Evolutionary conservation across 2,329 filamentous ascomycete species (phyloP).

Genomic region (Stenocarpella maydis): DNA sequence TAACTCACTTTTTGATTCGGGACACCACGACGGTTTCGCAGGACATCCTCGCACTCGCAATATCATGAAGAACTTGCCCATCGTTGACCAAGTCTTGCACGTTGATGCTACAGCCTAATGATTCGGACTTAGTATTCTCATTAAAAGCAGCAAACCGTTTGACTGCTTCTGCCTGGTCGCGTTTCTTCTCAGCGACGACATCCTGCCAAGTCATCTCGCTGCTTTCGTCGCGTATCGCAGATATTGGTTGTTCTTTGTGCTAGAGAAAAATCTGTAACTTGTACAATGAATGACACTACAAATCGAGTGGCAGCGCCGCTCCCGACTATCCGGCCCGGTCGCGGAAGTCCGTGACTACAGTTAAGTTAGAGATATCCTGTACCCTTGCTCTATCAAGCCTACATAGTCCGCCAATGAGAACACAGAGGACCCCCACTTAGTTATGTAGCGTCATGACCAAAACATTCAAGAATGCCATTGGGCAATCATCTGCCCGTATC

Average conservation of each 20-base stretch:
- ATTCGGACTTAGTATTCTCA: neutral
- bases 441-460: neutral
- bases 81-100: neutral
- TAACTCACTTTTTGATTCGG: slow-evolving; percentile 16
- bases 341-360: neutral
- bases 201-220: slow-evolving; percentile 21
- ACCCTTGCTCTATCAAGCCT: no score
- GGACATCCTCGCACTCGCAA: neutral
- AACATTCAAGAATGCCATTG: neutral
- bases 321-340: neutral
- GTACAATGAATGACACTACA: neutral
- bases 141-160: neutral
- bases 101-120: neutral
- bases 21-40: neutral
- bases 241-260: neutral
- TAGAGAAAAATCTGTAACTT: neutral
- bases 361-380: neutral
- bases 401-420: no score
- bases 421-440: no score
- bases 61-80: neutral
- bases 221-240: neutral
- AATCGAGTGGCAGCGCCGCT: neutral
- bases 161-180: neutral
- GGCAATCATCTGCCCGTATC: neutral
- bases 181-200: slow-evolving; percentile 26